A percentile compares a stretch with the other conserved stretches of the same genome.
These are phyloP conservation scores for Naganishia sp. DNA, from an alignment of 1,284 basidiomycete genomes.

Conservation along the genomic window DNA sequence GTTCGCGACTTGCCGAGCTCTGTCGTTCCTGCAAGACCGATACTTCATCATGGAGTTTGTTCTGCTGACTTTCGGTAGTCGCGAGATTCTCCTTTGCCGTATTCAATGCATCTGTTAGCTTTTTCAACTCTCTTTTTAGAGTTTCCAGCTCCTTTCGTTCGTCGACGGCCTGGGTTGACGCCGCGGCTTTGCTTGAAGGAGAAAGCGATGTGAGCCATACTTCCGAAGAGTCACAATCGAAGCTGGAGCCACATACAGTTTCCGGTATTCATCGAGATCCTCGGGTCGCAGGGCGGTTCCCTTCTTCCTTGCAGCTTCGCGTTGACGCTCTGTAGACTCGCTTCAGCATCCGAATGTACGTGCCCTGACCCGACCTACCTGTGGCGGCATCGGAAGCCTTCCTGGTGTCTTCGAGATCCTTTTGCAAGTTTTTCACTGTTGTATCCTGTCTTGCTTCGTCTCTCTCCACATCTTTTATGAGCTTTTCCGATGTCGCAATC, in stretches of 20 bases:
- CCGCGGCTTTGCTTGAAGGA: conserved; percentile 66
- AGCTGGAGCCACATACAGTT: conserved; percentile 62
- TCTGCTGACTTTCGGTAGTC: conserved; percentile 64
- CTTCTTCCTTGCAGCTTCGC: conserved; percentile 65
- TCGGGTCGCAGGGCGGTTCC: conserved; percentile 79
- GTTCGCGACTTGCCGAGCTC: conserved; percentile 58
- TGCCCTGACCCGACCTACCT: conserved; percentile 56
- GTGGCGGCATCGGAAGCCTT: conserved; percentile 73
- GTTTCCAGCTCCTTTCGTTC: conserved; percentile 85
- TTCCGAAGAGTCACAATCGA: neutral
- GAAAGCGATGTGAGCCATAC: conserved; percentile 10
- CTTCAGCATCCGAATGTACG: conserved; percentile 11
- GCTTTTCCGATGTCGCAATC: conserved; percentile 66
- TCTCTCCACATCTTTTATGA: conserved; percentile 66
- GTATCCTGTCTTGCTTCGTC: conserved; percentile 68
- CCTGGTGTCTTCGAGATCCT: conserved; percentile 69
- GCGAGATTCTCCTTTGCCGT: conserved; percentile 63
- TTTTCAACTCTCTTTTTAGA: conserved; percentile 80
- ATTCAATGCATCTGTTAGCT: conserved; percentile 63
- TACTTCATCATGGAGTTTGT: conserved; percentile 66
- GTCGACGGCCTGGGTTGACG: conserved; percentile 74
- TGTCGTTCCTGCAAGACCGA: conserved; percentile 62
- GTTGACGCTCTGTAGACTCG: conserved; percentile 66
- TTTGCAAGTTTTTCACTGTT: conserved; percentile 63
- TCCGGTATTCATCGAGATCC: conserved; percentile 82